Evolutionary conservation across 192 early-diverging fungal species (phyloP).

Genomic region (Gonapodya sp.): DNA sequence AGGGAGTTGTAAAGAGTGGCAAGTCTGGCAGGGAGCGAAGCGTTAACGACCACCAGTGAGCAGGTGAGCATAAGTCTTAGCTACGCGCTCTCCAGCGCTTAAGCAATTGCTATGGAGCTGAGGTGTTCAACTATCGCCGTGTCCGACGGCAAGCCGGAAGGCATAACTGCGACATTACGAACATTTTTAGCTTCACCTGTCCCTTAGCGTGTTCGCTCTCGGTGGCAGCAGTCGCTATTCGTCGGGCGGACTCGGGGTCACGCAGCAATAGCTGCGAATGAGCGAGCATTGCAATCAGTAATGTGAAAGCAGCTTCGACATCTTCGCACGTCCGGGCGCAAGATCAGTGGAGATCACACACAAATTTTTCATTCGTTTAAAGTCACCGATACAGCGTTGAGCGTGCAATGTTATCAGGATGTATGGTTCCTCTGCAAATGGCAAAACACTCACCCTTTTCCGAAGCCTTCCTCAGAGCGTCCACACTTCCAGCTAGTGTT

Average conservation of each 20-base stretch:
- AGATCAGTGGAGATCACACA: not conserved
- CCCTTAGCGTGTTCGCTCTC: not conserved
- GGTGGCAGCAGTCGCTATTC: not conserved
- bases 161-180: too few relatives aligned
- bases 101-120: too few relatives aligned
- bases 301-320: not conserved
- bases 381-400: too few relatives aligned
- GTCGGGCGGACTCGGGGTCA: not conserved
- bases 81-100: too few relatives aligned
- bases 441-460: not conserved
- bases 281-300: not conserved
- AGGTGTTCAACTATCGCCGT: too few relatives aligned
- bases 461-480: not conserved
- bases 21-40: too few relatives aligned
- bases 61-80: too few relatives aligned
- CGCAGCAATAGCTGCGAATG: not conserved
- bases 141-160: too few relatives aligned
- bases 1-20: slow-evolving; percentile 1
- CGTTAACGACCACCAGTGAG: too few relatives aligned
- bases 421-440: not conserved
- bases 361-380: not conserved
- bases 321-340: not conserved
- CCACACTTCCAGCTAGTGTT: not conserved
- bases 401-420: not conserved
- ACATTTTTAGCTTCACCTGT: not conserved